These are phyloP conservation scores for Abortiporus biennis DNA, from an alignment of 1,284 basidiomycete genomes.

Conservation along the genomic window DNA sequence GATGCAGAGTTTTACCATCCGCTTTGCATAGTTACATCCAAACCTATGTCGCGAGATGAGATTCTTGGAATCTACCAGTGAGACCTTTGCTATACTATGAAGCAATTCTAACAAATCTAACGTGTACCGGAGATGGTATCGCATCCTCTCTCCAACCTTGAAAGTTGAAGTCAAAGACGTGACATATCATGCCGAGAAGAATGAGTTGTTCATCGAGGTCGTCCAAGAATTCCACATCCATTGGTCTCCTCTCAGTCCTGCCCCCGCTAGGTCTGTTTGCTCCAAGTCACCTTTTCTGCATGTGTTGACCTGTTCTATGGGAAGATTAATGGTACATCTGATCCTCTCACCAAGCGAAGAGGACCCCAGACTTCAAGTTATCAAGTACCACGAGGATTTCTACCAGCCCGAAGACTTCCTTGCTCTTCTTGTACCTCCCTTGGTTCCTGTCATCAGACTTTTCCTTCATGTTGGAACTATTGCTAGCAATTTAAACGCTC, in stretches of 20 bases:
- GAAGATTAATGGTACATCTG: constrained; percentile 37
- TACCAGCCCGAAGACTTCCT: constrained; percentile 54
- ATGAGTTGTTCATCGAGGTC: constrained; percentile 38
- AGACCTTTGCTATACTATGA: too few species aligned
- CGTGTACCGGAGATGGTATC: constrained; percentile 44
- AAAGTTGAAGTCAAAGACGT: constrained; percentile 35
- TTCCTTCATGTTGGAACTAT: constrained; percentile 32
- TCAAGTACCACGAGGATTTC: constrained; percentile 53
- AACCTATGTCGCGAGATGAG: constrained; percentile 39
- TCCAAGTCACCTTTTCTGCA: background rate
- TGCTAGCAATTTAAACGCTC: constrained; percentile 37
- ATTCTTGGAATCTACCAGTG: constrained; percentile 52
- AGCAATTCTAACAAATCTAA: too few species aligned
- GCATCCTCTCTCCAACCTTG: constrained; percentile 46
- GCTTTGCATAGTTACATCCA: constrained; percentile 38
- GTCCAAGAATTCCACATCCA: constrained; percentile 49
- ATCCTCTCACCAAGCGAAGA: constrained; percentile 33
- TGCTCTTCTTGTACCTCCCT: constrained; percentile 42
- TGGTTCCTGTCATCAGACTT: constrained; percentile 35
- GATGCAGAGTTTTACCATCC: constrained; percentile 53
- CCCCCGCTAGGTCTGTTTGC: constrained; percentile 36
- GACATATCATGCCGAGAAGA: constrained; percentile 36
- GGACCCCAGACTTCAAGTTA: constrained; percentile 33
- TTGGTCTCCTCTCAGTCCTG: constrained; percentile 38
- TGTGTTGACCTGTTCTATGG: background rate